A percentile compares a stretch with the other conserved stretches of the same genome.
Conservation (phyloP, 2,329 filamentous ascomycete genomes). For the Didymella pinodella region DNA sequence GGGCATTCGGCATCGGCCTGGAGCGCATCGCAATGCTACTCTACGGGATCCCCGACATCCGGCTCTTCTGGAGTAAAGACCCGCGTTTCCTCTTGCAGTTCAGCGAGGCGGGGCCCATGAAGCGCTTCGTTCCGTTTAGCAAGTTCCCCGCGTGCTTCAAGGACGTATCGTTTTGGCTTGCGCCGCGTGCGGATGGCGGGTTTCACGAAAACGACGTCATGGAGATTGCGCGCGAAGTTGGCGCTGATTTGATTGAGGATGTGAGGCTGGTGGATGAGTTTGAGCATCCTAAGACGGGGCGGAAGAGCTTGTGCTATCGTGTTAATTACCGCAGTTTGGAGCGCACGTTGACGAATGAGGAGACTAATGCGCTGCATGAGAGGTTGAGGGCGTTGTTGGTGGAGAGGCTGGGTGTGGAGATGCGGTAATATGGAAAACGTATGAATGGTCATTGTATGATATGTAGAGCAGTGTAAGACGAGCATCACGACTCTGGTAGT, state of each 20-base stretch:
- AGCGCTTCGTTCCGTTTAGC: slow-evolving; percentile 84
- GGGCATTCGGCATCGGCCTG: slow-evolving; percentile 94
- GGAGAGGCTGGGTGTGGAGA: slow-evolving; percentile 76
- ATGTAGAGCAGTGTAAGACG: background rate
- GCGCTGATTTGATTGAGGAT: slow-evolving; percentile 86
- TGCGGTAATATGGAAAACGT: slow-evolving; percentile 61
- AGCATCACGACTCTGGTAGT: background rate
- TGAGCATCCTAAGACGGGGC: slow-evolving; percentile 81
- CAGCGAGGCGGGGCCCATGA: slow-evolving; percentile 55
- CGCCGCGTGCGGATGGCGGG: background rate
- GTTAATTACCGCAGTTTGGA: slow-evolving; percentile 94
- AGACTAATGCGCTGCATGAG: slow-evolving; percentile 79
- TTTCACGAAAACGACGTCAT: slow-evolving; percentile 98
- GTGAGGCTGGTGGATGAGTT: slow-evolving; percentile 87
- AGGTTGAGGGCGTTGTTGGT: slow-evolving; percentile 71
- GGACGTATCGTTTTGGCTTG: slow-evolving; percentile 93
- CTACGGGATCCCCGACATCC: slow-evolving; percentile 94
- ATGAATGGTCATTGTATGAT: background rate
- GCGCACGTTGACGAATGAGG: slow-evolving; percentile 83
- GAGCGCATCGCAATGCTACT: slow-evolving; percentile 97
- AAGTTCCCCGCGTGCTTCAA: slow-evolving; percentile 89
- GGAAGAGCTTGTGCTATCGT: slow-evolving; percentile 87
- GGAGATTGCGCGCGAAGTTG: slow-evolving; percentile 87
- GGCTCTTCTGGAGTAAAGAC: slow-evolving; percentile 93
- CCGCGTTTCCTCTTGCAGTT: slow-evolving; percentile 88